These are phyloP conservation scores for Trichoderma polysporum DNA, from an alignment of 2,329 filamentous ascomycete genomes.

Conservation along the genomic window DNA sequence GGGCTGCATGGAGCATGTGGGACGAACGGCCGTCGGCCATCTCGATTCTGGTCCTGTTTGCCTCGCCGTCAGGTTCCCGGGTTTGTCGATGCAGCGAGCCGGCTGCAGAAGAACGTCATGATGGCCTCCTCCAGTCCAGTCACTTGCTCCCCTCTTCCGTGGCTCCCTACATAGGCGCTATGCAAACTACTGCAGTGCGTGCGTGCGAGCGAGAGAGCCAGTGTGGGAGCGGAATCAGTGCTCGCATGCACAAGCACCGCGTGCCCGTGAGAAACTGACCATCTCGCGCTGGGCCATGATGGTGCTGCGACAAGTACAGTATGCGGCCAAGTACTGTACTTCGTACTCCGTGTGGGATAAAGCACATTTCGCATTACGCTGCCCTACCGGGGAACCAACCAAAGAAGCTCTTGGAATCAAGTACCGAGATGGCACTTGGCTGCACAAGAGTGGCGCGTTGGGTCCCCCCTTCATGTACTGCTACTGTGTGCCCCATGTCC, in stretches of 20 bases:
- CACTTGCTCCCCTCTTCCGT: not conserved
- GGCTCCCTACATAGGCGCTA: not conserved
- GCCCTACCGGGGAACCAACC: constrained; percentile 13
- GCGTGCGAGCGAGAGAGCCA: not conserved
- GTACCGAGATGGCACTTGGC: constrained; percentile 25
- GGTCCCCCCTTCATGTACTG: constrained; percentile 10
- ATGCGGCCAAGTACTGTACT: not conserved
- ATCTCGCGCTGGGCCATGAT: not conserved
- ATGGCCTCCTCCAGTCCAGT: not conserved
- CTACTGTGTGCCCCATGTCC: not conserved
- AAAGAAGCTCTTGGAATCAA: constrained; percentile 14
- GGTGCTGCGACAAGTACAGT: not conserved
- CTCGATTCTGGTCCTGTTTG: constrained; percentile 16
- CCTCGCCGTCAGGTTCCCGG: not conserved
- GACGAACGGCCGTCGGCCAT: constrained; percentile 1
- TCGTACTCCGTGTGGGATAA: not conserved
- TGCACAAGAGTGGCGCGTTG: constrained; percentile 19
- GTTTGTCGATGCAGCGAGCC: constrained; percentile 7
- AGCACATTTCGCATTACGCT: not conserved
- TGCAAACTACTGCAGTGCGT: constrained; percentile 10
- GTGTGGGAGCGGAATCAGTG: constrained; percentile 10
- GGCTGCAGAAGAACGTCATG: constrained; percentile 1
- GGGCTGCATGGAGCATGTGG: constrained; percentile 9
- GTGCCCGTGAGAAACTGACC: not conserved
- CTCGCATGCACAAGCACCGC: not conserved